Conservation (phyloP, 129 eudicot genomes). For the Ambrosia artemisiifolia region DNA sequence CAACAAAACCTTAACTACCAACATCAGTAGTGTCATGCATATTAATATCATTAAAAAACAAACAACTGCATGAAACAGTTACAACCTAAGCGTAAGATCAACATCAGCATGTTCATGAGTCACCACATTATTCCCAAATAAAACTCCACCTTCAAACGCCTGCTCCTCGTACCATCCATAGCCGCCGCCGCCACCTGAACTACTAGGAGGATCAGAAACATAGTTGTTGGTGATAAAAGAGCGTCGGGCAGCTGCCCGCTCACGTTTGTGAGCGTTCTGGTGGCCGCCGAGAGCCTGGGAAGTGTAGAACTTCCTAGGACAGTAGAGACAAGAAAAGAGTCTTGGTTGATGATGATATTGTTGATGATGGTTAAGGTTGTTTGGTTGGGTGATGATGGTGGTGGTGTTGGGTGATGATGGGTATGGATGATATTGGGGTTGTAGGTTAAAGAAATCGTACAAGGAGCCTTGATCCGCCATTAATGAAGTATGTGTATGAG, state of each 20-base stretch:
- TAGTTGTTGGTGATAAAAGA: constrained; percentile 16
- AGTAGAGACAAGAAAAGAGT: constrained; percentile 62
- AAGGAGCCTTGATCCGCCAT: constrained; percentile 19
- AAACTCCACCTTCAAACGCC: background rate
- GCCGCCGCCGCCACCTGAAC: too few relatives aligned
- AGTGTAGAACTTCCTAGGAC: constrained; percentile 66
- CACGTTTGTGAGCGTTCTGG: constrained; percentile 88
- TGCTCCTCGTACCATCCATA: too few relatives aligned
- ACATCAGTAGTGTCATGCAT: too few relatives aligned
- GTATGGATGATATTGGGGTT: background rate
- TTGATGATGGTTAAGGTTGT: too few relatives aligned
- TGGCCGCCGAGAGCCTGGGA: constrained; percentile 88
- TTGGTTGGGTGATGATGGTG: background rate
- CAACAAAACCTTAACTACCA: background rate
- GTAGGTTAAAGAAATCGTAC: constrained; percentile 18
- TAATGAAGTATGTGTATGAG: background rate
- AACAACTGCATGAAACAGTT: background rate
- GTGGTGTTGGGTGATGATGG: background rate
- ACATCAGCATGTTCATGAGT: constrained; percentile 16
- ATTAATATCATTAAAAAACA: too few relatives aligned
- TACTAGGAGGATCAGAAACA: background rate
- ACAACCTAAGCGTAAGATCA: constrained; percentile 64
- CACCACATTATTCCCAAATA: too few relatives aligned
- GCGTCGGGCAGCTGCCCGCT: constrained; percentile 73
- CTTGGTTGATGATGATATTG: background rate